Conservation (phyloP, 306 rosid genomes). For the Astragalus glycyphyllos region DNA sequence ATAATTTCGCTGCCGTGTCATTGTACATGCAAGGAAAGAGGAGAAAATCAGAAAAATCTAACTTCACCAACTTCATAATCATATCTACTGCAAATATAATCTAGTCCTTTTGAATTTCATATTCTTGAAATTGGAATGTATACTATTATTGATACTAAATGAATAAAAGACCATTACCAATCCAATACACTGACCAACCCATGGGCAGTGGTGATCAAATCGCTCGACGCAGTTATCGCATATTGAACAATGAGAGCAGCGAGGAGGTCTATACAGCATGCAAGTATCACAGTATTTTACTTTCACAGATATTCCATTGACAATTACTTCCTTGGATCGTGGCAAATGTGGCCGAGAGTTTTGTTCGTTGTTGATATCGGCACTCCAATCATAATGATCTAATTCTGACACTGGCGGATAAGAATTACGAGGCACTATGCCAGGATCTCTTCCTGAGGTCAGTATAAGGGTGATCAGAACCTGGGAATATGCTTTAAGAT, state of each 20-base stretch:
- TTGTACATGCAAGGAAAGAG: constrained; percentile 33
- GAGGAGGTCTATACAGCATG: constrained; percentile 79
- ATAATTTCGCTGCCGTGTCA: constrained; percentile 70
- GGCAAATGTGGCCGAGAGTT: constrained; percentile 49
- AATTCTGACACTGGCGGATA: constrained; percentile 65
- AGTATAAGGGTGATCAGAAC: constrained; percentile 65
- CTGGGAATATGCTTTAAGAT: constrained; percentile 50
- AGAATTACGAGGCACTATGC: constrained; percentile 71
- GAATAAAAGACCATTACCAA: constrained; percentile 54
- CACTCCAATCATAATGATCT: constrained; percentile 48
- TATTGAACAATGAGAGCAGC: constrained; percentile 80
- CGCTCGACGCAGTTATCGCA: constrained; percentile 84
- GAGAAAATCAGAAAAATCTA: neutral
- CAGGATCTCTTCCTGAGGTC: constrained; percentile 89
- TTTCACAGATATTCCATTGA: constrained; percentile 60
- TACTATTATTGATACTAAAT: neutral
- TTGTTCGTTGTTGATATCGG: constrained; percentile 48
- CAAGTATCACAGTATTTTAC: constrained; percentile 80
- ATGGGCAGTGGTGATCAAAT: constrained; percentile 94
- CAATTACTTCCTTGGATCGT: constrained; percentile 61
- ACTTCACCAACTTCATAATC: constrained; percentile 34
- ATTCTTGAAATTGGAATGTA: neutral
- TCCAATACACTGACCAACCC: constrained; percentile 93
- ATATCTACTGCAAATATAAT: constrained; percentile 26
- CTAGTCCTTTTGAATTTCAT: constrained; percentile 9